phyloP scores from a whole-genome alignment of 1,284 basidiomycete genomes.

The Tremellales sp. region DNA sequence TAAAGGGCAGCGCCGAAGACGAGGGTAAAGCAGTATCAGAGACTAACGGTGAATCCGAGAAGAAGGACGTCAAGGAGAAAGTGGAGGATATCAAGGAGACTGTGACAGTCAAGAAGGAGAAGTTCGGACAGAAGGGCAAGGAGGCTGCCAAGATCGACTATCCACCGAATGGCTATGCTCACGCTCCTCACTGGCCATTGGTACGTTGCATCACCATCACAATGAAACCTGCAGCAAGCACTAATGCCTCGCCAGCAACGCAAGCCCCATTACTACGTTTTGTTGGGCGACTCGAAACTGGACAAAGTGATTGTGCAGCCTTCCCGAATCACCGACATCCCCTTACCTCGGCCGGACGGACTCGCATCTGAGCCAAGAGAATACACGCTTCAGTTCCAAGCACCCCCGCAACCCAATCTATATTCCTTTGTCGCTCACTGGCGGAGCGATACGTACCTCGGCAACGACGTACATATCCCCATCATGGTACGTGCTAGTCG shows the following conservation, averaged over 20 bases:
- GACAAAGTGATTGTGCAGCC: constrained; percentile 90
- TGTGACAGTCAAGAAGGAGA: constrained; percentile 48
- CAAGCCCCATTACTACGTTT: constrained; percentile 84
- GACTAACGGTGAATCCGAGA: constrained; percentile 16
- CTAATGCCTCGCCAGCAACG: constrained; percentile 59
- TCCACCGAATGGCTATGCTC: constrained; percentile 61
- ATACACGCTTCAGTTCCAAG: constrained; percentile 92
- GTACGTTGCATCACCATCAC: constrained; percentile 53
- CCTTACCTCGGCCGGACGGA: constrained; percentile 58
- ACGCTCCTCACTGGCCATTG: constrained; percentile 86
- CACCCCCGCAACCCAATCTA: constrained; percentile 74
- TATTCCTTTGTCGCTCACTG: constrained; percentile 88
- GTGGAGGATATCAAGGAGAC: constrained; percentile 50
- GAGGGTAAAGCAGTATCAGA: constrained; percentile 1
- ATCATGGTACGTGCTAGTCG: constrained; percentile 58
- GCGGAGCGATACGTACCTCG: constrained; percentile 82
- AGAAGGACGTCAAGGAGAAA: constrained; percentile 44
- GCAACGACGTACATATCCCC: constrained; percentile 69
- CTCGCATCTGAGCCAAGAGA: constrained; percentile 65
- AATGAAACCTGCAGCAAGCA: not conserved
- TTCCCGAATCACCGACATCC: constrained; percentile 74
- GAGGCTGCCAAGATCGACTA: constrained; percentile 46
- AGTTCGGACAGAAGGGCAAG: constrained; percentile 56
- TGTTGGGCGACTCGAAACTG: constrained; percentile 86
- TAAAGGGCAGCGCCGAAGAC: not conserved